Evolutionary conservation across 768 basidiomycete species (phyloP), one percentile per base, ranked within the genome.

Genomic region (Tricholoma bakamatsutake): DNA sequence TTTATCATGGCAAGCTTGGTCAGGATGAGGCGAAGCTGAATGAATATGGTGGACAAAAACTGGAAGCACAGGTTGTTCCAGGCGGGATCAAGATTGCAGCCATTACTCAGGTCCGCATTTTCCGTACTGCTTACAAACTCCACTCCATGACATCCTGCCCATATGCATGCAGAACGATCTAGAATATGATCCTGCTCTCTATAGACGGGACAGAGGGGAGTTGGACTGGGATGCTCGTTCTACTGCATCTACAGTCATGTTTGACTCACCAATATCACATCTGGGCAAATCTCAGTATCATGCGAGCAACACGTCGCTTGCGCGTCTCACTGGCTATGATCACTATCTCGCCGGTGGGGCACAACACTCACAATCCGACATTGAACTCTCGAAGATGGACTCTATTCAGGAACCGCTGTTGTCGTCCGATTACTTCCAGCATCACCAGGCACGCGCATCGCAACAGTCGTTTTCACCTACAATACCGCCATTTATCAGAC

Each of bases 161-260:
- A 6, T 42, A 1, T 24, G 21, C 21, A 24, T 24, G 21, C 54
- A 87, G 80, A 75, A 72, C 59, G 88, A 93, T 58, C 76, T 93
- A 47, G 90, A 87, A 67, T 92, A 90, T 66, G 91, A 93, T 63
- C 89, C 87, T n/a, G 74, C 69, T 6, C 70, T 89, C 17, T 93
- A 93, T 63, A 80, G 78, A 61, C 83, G 89, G 13, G 91, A 93
- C 65, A 78, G 88, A 57, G 91, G 90, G 52, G 91, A 96, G 68
- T 66, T 85, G 48, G 92, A 95, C 62, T 96, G 90, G 92, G 94
- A 97, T 61, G 77, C 79, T 45, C 83, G 85, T 7, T 93, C 90
- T 0, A 76, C 93, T 60, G 78, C 84, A 5, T 85, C 85, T 9
- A 76, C 79, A 0, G 78, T 75, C 27, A 63, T 85, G 47, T 72